phyloP scores from a whole-genome alignment of 2,329 filamentous ascomycete species.

The Canariomyces notabilis region DNA sequence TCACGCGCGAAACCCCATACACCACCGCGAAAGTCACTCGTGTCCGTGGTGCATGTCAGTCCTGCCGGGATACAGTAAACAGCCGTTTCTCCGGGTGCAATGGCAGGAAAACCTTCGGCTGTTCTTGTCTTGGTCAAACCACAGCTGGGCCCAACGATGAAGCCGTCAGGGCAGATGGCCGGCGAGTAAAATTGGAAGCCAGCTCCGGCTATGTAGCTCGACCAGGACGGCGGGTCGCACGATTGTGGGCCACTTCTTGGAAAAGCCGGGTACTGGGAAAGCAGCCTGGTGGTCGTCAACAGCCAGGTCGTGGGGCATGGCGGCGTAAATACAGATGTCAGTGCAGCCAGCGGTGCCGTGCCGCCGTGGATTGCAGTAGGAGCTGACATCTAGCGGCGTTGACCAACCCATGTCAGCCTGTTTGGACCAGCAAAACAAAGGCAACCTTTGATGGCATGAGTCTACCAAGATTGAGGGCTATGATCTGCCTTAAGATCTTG shows the following conservation, averaged over 20 bases:
- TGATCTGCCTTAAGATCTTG: slow-evolving; percentile 8
- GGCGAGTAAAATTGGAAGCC: slow-evolving; percentile 39
- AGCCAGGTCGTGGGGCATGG: slow-evolving; percentile 37
- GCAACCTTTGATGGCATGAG: slow-evolving; percentile 1
- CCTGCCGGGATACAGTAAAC: slow-evolving; percentile 32
- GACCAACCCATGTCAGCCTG: slow-evolving; percentile 8
- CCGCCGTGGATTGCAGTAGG: slow-evolving; percentile 24
- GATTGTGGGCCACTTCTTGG: slow-evolving; percentile 29
- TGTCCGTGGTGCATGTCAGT: slow-evolving; percentile 37
- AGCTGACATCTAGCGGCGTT: slow-evolving; percentile 17
- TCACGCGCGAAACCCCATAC: slow-evolving; percentile 33
- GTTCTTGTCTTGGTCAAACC: slow-evolving; percentile 26
- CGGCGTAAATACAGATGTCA: slow-evolving; percentile 38
- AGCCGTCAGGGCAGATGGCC: slow-evolving; percentile 36
- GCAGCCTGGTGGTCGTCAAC: slow-evolving; percentile 34
- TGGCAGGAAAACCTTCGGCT: slow-evolving; percentile 29
- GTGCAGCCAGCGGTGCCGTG: slow-evolving; percentile 32
- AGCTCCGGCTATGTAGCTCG: slow-evolving; percentile 29
- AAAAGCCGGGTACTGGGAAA: slow-evolving; percentile 36
- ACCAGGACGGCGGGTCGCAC: slow-evolving; percentile 36
- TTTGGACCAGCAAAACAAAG: slow-evolving; percentile 3
- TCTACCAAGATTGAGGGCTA: neutral
- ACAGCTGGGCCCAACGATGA: slow-evolving; percentile 31
- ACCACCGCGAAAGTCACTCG: slow-evolving; percentile 36
- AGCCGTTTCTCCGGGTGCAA: slow-evolving; percentile 29